Percentiles rank a stretch among this genome's conserved stretches.
phyloP scores from a whole-genome alignment of 1,139 yeast species.

The Magnusiomyces suaveolens region DNA sequence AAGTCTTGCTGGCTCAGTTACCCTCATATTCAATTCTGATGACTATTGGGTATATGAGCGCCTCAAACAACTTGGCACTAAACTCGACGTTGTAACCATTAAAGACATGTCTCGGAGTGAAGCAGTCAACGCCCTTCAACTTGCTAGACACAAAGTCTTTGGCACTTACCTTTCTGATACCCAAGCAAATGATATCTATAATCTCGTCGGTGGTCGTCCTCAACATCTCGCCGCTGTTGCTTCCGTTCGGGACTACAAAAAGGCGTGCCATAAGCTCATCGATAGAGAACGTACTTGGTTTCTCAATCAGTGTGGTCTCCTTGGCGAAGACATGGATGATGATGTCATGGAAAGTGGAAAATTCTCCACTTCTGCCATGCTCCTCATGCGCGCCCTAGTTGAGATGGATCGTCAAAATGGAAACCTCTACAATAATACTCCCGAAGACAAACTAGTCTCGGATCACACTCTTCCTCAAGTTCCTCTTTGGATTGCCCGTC shows the following conservation, averaged over 20 bases:
- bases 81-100: slow-evolving; percentile 64
- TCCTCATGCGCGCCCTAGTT: slow-evolving; percentile 62
- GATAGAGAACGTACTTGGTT: slow-evolving; percentile 83
- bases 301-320: slow-evolving; percentile 67
- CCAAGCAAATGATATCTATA: slow-evolving; percentile 49
- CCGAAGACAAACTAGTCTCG: slow-evolving; percentile 20
- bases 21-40: slow-evolving; percentile 70
- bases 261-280: slow-evolving; percentile 60
- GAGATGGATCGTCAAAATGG: slow-evolving; percentile 43
- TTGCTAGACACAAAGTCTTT: slow-evolving; percentile 42
- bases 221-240: slow-evolving; percentile 74
- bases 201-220: slow-evolving; percentile 74
- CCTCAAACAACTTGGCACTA: slow-evolving; percentile 59
- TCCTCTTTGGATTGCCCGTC: slow-evolving; percentile 78
- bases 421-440: slow-evolving; percentile 20
- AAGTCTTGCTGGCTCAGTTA: slow-evolving; percentile 60
- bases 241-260: slow-evolving; percentile 48
- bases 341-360: slow-evolving; percentile 84
- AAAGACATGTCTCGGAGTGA: slow-evolving; percentile 53
- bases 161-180: slow-evolving; percentile 36
- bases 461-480: slow-evolving; percentile 59
- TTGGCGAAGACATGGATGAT: slow-evolving; percentile 76
- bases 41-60: slow-evolving; percentile 85
- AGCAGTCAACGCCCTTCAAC: slow-evolving; percentile 47
- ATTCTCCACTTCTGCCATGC: slow-evolving; percentile 68